Evolutionary conservation across 2,329 filamentous ascomycete species (phyloP).

Genomic region (Purpureocillium lavendulum): DNA sequence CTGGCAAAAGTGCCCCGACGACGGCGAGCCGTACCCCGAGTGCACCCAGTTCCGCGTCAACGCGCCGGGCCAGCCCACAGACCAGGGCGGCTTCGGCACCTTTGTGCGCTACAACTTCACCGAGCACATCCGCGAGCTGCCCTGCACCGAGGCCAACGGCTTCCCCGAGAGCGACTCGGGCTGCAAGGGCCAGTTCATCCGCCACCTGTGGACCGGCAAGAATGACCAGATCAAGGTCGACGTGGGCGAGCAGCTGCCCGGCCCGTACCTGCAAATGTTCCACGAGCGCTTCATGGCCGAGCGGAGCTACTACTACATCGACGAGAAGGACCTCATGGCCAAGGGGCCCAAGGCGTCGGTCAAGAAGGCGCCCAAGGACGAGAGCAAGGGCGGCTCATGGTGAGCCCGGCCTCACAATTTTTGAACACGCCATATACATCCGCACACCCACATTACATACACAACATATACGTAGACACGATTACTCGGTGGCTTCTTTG

Average conservation of each 20-base stretch:
- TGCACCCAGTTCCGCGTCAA: constrained; percentile 29
- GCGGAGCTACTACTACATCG: constrained; percentile 24
- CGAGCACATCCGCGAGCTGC: constrained; percentile 29
- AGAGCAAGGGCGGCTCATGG: too few relatives aligned
- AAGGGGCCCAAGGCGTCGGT: constrained; percentile 7
- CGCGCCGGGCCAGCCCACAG: constrained; percentile 27
- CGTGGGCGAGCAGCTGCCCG: constrained; percentile 28
- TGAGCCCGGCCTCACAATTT: too few relatives aligned
- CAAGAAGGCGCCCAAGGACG: not conserved
- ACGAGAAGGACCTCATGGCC: constrained; percentile 24
- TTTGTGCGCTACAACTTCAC: constrained; percentile 32
- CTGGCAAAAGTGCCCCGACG: constrained; percentile 35
- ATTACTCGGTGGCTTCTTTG: too few relatives aligned
- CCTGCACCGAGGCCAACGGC: constrained; percentile 34
- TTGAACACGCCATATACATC: too few relatives aligned
- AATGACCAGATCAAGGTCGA: constrained; percentile 27
- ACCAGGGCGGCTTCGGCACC: constrained; percentile 36
- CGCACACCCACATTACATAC: too few relatives aligned
- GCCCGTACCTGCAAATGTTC: constrained; percentile 24
- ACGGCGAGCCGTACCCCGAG: constrained; percentile 26
- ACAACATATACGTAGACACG: too few relatives aligned
- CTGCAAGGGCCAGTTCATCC: constrained; percentile 31
- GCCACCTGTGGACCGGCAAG: constrained; percentile 36
- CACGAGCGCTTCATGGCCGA: constrained; percentile 26
- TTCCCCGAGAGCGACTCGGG: constrained; percentile 27